Evolutionary conservation across 2,329 filamentous ascomycete genomes (phyloP).

Genomic region (Zopfia rhizophila): DNA sequence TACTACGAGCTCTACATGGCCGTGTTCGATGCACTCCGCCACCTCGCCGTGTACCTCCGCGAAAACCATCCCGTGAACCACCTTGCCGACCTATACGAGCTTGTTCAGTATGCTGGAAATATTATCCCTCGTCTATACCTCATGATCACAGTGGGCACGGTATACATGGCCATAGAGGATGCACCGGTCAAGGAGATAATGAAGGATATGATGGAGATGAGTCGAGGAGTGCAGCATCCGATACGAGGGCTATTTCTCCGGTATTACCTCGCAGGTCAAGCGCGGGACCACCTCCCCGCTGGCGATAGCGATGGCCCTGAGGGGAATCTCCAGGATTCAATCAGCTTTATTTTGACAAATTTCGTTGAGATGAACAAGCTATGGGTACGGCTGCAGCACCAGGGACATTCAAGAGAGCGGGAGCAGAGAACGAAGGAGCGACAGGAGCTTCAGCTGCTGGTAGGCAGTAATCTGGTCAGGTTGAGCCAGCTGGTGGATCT

Average conservation of each 20-base stretch:
- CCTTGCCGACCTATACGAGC: slow-evolving; percentile 95
- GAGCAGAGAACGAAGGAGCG: slow-evolving; percentile 94
- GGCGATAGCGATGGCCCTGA: slow-evolving; percentile 90
- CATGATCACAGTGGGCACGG: slow-evolving; percentile 99
- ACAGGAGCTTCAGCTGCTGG: slow-evolving; percentile 92
- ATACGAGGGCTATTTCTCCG: slow-evolving; percentile 93
- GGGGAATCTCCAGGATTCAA: slow-evolving; percentile 95
- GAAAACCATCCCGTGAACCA: slow-evolving; percentile 98
- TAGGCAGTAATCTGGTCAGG: slow-evolving; percentile 95
- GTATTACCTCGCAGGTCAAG: slow-evolving; percentile 96
- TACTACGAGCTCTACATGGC: slow-evolving; percentile 99
- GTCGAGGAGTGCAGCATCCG: slow-evolving; percentile 94
- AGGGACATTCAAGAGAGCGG: slow-evolving; percentile 93
- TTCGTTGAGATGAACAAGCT: slow-evolving; percentile 99
- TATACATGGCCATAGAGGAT: slow-evolving; percentile 98
- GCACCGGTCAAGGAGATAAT: slow-evolving; percentile 99
- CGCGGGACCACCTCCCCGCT: slow-evolving; percentile 84
- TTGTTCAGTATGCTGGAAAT: slow-evolving; percentile 98
- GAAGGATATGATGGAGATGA: slow-evolving; percentile 99
- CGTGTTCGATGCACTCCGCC: slow-evolving; percentile 96
- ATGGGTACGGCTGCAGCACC: slow-evolving; percentile 97
- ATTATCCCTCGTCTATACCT: slow-evolving; percentile 96
- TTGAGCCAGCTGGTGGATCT: slow-evolving; percentile 95
- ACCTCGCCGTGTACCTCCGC: slow-evolving; percentile 94
- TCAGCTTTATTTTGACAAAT: slow-evolving; percentile 97